Evolutionary conservation across 768 basidiomycete species (phyloP), one percentile per base, ranked within the genome.

Genomic region (Termitomyces sp.): DNA sequence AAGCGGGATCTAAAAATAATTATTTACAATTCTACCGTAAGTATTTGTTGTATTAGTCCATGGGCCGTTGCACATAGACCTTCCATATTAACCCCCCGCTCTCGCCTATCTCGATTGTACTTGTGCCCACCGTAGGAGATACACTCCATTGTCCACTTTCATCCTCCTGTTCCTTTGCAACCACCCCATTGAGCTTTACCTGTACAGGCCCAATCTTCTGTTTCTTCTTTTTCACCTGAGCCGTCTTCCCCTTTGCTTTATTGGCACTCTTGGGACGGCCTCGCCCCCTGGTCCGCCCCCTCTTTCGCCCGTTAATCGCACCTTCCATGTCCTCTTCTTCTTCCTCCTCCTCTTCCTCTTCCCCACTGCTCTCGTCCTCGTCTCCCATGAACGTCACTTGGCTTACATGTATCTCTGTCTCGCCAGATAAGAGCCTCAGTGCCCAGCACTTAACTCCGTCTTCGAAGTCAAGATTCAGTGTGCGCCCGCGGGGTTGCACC

Each of bases 361-460:
- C 79, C n/a, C 82, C 82, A 35, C 80, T 82, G 53, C 79, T 81
- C 27, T 82, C 82, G 34, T 80, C 87, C 19, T 83, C 83, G 12
- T 80, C 81, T 29, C 74, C 75, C 53, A 83, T 61, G 54, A 86
- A 86, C 21, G 70, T 71, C 47, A 90, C 72, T 54, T 82, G 78
- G 43, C 73, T 73, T 37, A 92, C 66, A 56, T 78, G 68, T 17
- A 92, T 52, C 3, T 75, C 77, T 3, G 77, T 78, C 65, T 92
- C 91, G 9, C 76, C 78, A 1, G 74, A 73, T 10, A 75, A 74
- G 34, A 92, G 75, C 46, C 84, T 77, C 68, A 90, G 73, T 4
- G 83, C 82, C 91, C 91, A 92, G 35, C 72, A 82, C 65, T 80
- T 83, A 47, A 92, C 91, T 4, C 90, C 88, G 52, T 90, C 87